A percentile compares a stretch with the other conserved stretches of the same genome.
phyloP scores from a whole-genome alignment of 1,139 yeast genomes.

The Hyphopichia buzzinii region DNA sequence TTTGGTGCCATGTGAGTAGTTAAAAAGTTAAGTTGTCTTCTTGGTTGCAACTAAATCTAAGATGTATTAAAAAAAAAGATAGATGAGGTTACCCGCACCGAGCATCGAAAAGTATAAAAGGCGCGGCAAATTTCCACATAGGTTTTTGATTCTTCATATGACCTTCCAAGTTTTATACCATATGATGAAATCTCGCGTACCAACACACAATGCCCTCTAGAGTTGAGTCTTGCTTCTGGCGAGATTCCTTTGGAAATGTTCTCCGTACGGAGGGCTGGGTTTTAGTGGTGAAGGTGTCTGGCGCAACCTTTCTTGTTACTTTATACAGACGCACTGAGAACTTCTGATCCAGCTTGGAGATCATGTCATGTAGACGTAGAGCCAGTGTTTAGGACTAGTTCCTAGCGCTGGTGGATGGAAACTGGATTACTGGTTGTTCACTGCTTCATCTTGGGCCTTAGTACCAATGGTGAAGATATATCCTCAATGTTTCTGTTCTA shows the following conservation, averaged over 20 bases:
- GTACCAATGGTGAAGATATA: no score
- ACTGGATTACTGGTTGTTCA: no score
- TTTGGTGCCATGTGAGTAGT: constrained; percentile 4
- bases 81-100: constrained; percentile 19
- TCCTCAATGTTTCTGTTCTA: no score
- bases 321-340: constrained; percentile 45
- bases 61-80: neutral
- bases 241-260: constrained; percentile 38
- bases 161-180: constrained; percentile 59
- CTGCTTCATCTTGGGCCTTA: no score
- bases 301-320: constrained; percentile 64
- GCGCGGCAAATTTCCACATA: constrained; percentile 3
- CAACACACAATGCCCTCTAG: constrained; percentile 47
- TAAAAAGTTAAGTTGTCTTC: no score
- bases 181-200: constrained; percentile 61
- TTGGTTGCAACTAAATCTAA: no score
- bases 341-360: constrained; percentile 39
- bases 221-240: constrained; percentile 34
- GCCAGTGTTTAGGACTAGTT: no score
- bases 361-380: constrained; percentile 3
- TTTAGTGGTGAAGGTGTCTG: constrained; percentile 57
- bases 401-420: no score
- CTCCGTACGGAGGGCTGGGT: constrained; percentile 45
- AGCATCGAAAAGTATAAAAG: constrained; percentile 13
- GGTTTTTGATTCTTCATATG: constrained; percentile 27